phyloP scores from a whole-genome alignment of 371 early-diverging fungal species.

The Dinochytrium kinnereticum region DNA sequence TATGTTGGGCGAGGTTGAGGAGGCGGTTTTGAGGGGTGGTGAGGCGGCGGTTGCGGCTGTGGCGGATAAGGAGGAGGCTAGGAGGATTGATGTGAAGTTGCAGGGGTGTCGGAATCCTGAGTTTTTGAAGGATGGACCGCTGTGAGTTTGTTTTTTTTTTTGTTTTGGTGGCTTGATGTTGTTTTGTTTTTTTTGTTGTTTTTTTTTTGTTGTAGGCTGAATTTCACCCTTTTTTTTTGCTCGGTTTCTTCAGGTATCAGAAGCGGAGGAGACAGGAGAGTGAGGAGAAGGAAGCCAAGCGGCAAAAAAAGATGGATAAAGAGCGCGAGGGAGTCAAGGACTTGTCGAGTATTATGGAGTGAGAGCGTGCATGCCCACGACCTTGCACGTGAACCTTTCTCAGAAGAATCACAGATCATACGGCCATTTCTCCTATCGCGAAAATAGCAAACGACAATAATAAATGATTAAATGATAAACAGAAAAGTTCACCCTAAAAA shows the following conservation, averaged over 20 bases:
- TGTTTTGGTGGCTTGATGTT: slow-evolving; percentile 14
- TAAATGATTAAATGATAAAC: no score
- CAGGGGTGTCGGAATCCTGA: slow-evolving; percentile 24
- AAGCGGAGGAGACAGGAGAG: slow-evolving; percentile 11
- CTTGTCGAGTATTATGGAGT: no score
- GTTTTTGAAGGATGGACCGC: not conserved
- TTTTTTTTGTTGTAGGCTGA: not conserved
- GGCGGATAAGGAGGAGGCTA: slow-evolving; percentile 19
- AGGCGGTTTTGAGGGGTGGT: slow-evolving; percentile 15
- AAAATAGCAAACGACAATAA: no score
- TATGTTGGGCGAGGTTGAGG: slow-evolving; percentile 18
- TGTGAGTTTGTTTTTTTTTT: slow-evolving; percentile 1
- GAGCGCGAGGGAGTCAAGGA: no score
- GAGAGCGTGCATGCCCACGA: no score
- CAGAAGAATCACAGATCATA: no score
- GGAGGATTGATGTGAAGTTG: slow-evolving; percentile 24
- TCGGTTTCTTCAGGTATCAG: no score
- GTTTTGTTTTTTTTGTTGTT: slow-evolving; percentile 19
- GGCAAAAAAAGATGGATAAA: slow-evolving; percentile 26
- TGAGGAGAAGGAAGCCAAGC: slow-evolving; percentile 21
- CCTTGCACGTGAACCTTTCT: no score
- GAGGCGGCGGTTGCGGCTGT: slow-evolving; percentile 18
- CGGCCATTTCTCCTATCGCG: no score
- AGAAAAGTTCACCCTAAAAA: no score
- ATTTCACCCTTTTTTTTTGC: no score